Evolutionary conservation across 2,329 filamentous ascomycete genomes (phyloP).

Genomic region (Trichophyton benhamiae): DNA sequence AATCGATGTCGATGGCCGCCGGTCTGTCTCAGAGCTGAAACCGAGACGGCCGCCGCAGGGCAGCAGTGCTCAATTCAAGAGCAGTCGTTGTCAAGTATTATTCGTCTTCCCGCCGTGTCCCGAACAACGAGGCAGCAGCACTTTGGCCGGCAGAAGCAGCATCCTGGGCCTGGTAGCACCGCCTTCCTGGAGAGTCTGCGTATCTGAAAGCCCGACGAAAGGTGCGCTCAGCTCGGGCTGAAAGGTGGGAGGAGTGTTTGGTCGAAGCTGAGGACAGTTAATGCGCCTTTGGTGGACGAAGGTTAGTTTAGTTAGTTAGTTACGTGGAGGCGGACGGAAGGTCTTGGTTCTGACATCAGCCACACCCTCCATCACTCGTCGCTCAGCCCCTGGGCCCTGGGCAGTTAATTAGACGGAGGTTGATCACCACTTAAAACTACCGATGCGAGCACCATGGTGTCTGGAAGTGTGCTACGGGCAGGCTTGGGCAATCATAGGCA

Average conservation of each 20-base stretch:
- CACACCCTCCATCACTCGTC: not conserved
- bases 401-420: not conserved
- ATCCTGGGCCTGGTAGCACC: not conserved
- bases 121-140: constrained; percentile 1
- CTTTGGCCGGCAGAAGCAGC: constrained; percentile 3
- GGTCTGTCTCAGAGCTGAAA: not conserved
- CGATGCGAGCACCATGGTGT: too few species aligned
- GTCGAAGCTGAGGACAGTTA: not conserved
- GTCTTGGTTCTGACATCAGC: not conserved
- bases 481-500: too few species aligned
- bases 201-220: not conserved
- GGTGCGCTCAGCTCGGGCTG: not conserved
- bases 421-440: not conserved
- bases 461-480: too few species aligned
- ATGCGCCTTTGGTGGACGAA: not conserved
- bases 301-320: not conserved
- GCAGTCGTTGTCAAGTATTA: not conserved
- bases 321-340: not conserved
- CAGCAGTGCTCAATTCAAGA: not conserved
- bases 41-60: not conserved
- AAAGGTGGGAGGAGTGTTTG: not conserved
- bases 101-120: not conserved
- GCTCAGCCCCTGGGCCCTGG: not conserved
- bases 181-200: not conserved
- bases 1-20: not conserved